Conservation (phyloP, 148 eudicot species). For the Nepenthes gracilis region DNA sequence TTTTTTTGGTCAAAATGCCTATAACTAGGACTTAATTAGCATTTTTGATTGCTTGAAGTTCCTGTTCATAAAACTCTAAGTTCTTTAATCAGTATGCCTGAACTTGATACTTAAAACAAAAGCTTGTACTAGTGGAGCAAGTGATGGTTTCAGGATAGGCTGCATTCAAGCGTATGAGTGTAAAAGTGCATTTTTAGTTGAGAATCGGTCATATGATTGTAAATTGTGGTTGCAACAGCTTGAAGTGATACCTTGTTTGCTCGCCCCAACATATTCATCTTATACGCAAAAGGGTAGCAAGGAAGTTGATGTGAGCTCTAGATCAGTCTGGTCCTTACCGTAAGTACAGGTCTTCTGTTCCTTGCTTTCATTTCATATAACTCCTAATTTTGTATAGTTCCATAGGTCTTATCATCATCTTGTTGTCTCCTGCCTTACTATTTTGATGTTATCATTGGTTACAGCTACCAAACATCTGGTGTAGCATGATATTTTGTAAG, state of each 20-base stretch:
- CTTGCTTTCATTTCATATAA: background rate
- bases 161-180: no score
- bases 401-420: background rate
- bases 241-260: constrained; percentile 79
- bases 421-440: background rate
- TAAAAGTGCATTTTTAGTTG: background rate
- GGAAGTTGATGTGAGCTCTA: constrained; percentile 31
- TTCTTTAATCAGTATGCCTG: no score
- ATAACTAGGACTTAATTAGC: no score
- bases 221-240: constrained; percentile 40
- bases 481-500: no score
- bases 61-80: no score
- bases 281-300: constrained; percentile 11
- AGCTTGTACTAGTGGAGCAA: no score
- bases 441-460: no score
- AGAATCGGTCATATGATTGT: constrained; percentile 5
- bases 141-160: no score
- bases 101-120: no score
- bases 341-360: constrained; percentile 24
- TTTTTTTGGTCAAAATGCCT: no score
- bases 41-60: no score
- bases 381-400: background rate
- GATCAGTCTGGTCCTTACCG: constrained; percentile 87
- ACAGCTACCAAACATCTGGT: no score
- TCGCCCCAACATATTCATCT: constrained; percentile 41